A percentile compares a stretch with the other conserved stretches of the same genome.
These are phyloP conservation scores for Zizania latifolia DNA, from an alignment of 176 grass and related monocot genomes.

Conservation along the genomic window DNA sequence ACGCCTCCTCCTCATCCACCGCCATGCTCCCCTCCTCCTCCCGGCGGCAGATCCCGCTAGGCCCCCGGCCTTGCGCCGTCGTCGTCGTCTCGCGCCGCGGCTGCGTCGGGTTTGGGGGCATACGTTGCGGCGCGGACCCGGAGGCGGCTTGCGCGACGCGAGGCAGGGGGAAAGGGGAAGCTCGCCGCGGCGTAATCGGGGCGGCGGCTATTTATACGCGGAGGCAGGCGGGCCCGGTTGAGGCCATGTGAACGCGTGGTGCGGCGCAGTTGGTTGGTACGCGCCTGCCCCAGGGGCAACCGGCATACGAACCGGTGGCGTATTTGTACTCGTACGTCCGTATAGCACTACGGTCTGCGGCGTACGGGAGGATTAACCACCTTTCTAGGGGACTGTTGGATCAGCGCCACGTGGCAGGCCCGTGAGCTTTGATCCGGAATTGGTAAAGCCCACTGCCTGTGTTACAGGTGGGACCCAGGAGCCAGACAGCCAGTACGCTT, in stretches of 20 bases:
- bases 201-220: conserved; percentile 35
- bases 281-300: conserved; percentile 26
- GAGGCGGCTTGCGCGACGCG: not conserved
- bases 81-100: not conserved
- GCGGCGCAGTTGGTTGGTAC: not conserved
- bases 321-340: not conserved
- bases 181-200: not conserved
- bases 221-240: not conserved
- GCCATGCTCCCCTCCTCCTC: not conserved
- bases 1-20: conserved; percentile 64
- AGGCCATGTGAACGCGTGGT: conserved; percentile 5
- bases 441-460: too few relatives aligned
- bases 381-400: too few relatives aligned
- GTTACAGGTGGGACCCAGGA: too few relatives aligned
- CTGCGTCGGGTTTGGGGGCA: conserved; percentile 10
- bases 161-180: not conserved
- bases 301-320: not conserved
- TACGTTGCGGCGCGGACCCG: not conserved
- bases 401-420: too few relatives aligned
- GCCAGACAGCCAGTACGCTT: not conserved
- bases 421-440: too few relatives aligned
- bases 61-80: too few relatives aligned
- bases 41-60: not conserved
- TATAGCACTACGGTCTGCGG: not conserved
- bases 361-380: too few relatives aligned